Percentiles rank a stretch among this genome's conserved stretches.
phyloP scores from a whole-genome alignment of 2,329 filamentous ascomycete species.

The Remersonia thermophila region DNA sequence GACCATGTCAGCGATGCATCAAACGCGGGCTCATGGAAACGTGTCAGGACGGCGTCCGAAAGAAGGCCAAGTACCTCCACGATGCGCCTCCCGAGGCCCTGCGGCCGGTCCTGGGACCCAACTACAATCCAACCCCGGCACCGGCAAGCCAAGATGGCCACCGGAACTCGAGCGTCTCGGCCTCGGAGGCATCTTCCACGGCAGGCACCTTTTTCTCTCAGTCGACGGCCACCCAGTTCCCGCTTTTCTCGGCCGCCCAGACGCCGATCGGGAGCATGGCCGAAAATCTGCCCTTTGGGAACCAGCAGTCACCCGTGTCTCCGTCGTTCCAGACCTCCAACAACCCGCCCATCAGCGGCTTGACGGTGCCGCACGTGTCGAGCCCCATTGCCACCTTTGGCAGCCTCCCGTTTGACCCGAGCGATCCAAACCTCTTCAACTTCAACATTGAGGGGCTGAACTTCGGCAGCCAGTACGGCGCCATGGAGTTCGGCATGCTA shows the following conservation, averaged over 20 bases:
- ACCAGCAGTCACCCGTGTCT: constrained; percentile 61
- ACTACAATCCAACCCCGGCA: constrained; percentile 48
- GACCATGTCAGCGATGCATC: constrained; percentile 86
- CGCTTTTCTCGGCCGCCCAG: constrained; percentile 38
- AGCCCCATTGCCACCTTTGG: constrained; percentile 40
- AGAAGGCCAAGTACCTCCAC: constrained; percentile 98
- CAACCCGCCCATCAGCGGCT: constrained; percentile 33
- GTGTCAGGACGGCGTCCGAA: constrained; percentile 92
- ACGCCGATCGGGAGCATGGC: constrained; percentile 33
- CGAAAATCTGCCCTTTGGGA: constrained; percentile 43
- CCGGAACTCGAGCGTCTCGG: constrained; percentile 34
- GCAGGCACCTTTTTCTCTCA: constrained; percentile 35
- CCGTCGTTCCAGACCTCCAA: constrained; percentile 54
- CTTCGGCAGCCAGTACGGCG: constrained; percentile 93
- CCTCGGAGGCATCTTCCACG: constrained; percentile 33
- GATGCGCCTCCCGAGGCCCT: constrained; percentile 85
- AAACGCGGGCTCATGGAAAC: constrained; percentile 83
- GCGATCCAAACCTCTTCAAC: constrained; percentile 86
- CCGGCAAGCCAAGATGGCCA: constrained; percentile 33
- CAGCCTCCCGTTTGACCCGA: constrained; percentile 66
- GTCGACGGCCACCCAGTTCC: constrained; percentile 34
- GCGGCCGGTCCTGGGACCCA: constrained; percentile 68
- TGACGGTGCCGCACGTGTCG: constrained; percentile 38
- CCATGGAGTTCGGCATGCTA: constrained; percentile 89
- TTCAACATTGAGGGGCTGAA: constrained; percentile 90